phyloP scores from a whole-genome alignment of 2,329 filamentous ascomycete species.

The Bipolaris oryzae region DNA sequence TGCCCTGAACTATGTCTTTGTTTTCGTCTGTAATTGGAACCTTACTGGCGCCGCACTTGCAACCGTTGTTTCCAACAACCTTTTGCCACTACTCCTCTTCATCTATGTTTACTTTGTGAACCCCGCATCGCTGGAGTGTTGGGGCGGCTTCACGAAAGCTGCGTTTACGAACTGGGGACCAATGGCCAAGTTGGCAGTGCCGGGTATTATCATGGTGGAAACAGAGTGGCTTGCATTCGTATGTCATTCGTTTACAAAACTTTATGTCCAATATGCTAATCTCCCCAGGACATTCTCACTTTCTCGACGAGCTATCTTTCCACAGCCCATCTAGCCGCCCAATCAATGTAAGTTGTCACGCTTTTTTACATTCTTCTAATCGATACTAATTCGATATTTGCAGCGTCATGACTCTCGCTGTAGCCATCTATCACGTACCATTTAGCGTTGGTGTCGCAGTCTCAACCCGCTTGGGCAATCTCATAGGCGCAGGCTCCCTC shows the following conservation, averaged over 20 bases:
- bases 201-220: constrained; percentile 91
- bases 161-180: constrained; percentile 77
- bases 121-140: constrained; percentile 56
- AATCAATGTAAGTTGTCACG: constrained; percentile 50
- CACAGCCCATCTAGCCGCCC: constrained; percentile 81
- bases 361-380: not conserved
- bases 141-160: constrained; percentile 74
- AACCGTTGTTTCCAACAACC: constrained; percentile 56
- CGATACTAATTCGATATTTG: not conserved
- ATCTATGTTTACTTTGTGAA: constrained; percentile 53
- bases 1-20: constrained; percentile 58
- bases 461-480: constrained; percentile 48
- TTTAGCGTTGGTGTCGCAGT: constrained; percentile 50
- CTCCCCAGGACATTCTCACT: constrained; percentile 57
- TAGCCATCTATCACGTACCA: constrained; percentile 50
- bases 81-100: constrained; percentile 57
- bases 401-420: constrained; percentile 44
- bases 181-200: constrained; percentile 87
- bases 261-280: not conserved
- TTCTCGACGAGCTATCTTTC: constrained; percentile 80
- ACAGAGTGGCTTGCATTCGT: constrained; percentile 57
- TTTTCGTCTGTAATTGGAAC: constrained; percentile 51
- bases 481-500: constrained; percentile 48
- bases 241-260: not conserved
- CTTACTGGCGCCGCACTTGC: constrained; percentile 60